A percentile compares a stretch with the other conserved stretches of the same genome.
Evolutionary conservation across 345 rosid genomes (phyloP).

Genomic region (Durio zibethinus): DNA sequence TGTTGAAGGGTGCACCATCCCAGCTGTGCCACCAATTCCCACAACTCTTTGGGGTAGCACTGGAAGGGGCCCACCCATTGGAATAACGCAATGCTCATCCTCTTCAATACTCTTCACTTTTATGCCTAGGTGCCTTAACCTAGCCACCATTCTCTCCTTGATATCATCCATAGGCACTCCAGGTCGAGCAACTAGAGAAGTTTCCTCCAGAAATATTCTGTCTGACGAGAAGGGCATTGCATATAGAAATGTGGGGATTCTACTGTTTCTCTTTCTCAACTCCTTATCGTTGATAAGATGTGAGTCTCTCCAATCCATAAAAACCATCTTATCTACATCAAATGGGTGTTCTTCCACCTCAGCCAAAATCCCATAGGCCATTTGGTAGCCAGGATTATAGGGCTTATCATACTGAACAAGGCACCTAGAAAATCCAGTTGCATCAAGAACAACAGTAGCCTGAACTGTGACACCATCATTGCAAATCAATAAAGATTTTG

Average conservation of each 20-base stretch:
- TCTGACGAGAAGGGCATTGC: conserved; percentile 90
- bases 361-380: conserved; percentile 89
- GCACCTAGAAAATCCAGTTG: conserved; percentile 94
- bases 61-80: conserved; percentile 98
- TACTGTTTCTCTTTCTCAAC: conserved; percentile 58
- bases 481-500: conserved; percentile 74
- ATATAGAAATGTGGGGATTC: conserved; percentile 82
- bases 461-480: conserved; percentile 80
- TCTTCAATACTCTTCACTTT: conserved; percentile 7
- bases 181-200: conserved; percentile 89
- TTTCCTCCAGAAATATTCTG: conserved; percentile 88
- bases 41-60: conserved; percentile 92
- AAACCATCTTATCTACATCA: conserved; percentile 89
- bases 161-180: conserved; percentile 80
- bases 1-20: conserved; percentile 38
- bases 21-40: conserved; percentile 95
- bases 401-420: conserved; percentile 95
- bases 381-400: conserved; percentile 93
- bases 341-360: conserved; percentile 96
- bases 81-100: conserved; percentile 77
- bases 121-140: conserved; percentile 53
- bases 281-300: conserved; percentile 49
- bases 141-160: conserved; percentile 93
- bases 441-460: conserved; percentile 88
- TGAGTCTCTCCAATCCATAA: conserved; percentile 98